A percentile compares a stretch with the other conserved stretches of the same genome.
These are phyloP conservation scores for Cladosporium sp. DNA, from an alignment of 2,329 filamentous ascomycete species.

Conservation along the genomic window DNA sequence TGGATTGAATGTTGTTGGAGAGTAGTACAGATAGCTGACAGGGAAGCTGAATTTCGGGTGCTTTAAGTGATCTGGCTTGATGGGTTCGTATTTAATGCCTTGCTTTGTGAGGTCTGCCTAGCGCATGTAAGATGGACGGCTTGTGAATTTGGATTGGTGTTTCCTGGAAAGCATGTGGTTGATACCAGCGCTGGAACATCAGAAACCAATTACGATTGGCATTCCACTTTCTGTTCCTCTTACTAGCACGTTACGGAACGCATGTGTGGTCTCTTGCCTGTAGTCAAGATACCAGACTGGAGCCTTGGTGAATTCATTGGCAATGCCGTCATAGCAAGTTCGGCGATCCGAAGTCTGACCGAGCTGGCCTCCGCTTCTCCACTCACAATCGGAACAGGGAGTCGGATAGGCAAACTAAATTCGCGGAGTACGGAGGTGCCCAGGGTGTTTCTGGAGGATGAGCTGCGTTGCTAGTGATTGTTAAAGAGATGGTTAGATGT, in stretches of 20 bases:
- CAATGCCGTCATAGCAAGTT: not conserved
- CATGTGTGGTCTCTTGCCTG: not conserved
- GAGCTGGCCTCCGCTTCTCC: not conserved
- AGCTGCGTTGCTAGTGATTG: not conserved
- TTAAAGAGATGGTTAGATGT: not conserved
- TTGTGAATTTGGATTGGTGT: not conserved
- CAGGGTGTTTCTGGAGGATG: not conserved
- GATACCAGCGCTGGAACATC: not conserved
- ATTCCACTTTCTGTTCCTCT: not conserved
- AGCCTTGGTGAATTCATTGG: not conserved
- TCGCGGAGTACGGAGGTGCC: slow-evolving; percentile 6
- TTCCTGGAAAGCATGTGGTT: not conserved
- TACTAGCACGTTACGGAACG: not conserved
- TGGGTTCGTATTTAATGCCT: not conserved
- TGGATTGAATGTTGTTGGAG: not conserved
- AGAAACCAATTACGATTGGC: too few relatives aligned
- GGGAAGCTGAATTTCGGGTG: not conserved
- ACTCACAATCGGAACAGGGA: not conserved
- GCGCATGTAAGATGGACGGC: not conserved
- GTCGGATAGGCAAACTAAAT: not conserved
- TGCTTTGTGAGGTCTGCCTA: not conserved
- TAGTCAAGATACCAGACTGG: not conserved
- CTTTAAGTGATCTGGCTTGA: not conserved
- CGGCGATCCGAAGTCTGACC: not conserved
- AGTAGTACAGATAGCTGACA: not conserved